Evolutionary conservation across 257 asterid species (phyloP), one percentile per base, ranked within the genome.

Genomic region (Nicotiana obtusifolia): DNA sequence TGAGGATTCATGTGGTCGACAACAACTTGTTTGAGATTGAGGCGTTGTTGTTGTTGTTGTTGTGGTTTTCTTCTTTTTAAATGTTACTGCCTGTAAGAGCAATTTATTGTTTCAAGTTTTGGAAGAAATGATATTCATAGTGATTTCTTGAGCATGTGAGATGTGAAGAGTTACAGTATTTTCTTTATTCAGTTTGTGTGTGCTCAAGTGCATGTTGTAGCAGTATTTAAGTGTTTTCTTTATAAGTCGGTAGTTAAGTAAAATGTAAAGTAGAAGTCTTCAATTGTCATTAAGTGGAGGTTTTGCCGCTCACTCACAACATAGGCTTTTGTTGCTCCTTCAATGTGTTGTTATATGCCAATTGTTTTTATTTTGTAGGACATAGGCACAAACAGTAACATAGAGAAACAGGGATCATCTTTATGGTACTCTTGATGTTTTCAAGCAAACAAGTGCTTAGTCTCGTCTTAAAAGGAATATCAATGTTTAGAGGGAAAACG

Each of bases 311-410:
- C 56, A 10, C 17, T 52, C 6, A 26, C 5, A 22, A 31, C 59
- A 37, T 71, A 44, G 78, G 35, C 78, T 44, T 19, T 20, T 71
- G n/a, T 71, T 71, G 24, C 78, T 71, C 77, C n/a, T 69, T 41
- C 47, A 7, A 11, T 20, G 54, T 68, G 54, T 68, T 35, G 30
- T 17, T 19, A 14, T 68, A 19, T 24, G 33, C 75, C 19, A 33
- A 19, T 41, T 67, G 28, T 9, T 67, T 67, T 67, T 19, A 19
- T 52, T 66, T 66, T 66, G n/a, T 19, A 4, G 28, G 64, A 3
- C 8, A 2, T 22, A 35, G 53, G 24, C 30, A 19, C 76, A 19
- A 67, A 67, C 26, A 41, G 57, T 24, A 41, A n/a, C 77, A 19
- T 19, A 4, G 77, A 37, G 13, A 20, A 69, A 41, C 57, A n/a